phyloP scores from a whole-genome alignment of 2,329 filamentous ascomycete species.

The Fusarium keratoplasticum region DNA sequence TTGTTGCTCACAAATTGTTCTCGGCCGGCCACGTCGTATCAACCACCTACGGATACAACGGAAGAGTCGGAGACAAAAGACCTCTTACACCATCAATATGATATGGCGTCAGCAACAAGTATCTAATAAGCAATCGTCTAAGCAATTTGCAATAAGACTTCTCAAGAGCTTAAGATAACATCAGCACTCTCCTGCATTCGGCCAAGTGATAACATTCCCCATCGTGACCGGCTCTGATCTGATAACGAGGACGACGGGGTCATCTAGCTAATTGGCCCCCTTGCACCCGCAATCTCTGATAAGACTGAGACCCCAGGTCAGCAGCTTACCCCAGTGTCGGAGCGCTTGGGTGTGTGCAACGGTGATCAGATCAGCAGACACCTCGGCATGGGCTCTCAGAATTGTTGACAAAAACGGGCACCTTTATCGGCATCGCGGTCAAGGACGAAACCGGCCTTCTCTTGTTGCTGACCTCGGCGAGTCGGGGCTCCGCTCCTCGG shows the following conservation, averaged over 20 bases:
- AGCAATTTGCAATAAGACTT: neutral
- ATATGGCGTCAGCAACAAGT: slow-evolving; percentile 2
- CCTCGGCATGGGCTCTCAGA: slow-evolving; percentile 6
- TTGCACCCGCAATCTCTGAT: slow-evolving; percentile 1
- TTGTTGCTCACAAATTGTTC: slow-evolving; percentile 1
- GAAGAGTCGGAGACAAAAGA: slow-evolving; percentile 1
- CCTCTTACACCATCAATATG: neutral
- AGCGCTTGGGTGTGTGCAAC: neutral
- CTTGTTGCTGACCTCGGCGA: slow-evolving; percentile 6
- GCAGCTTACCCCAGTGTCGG: slow-evolving; percentile 20
- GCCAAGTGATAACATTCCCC: slow-evolving; percentile 22
- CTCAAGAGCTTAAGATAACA: slow-evolving; percentile 4
- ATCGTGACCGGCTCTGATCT: neutral
- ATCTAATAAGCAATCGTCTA: neutral
- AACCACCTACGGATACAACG: neutral
- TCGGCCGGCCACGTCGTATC: neutral
- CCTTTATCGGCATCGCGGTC: slow-evolving; percentile 2
- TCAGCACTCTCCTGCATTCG: neutral
- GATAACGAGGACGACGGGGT: neutral
- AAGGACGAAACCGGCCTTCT: neutral
- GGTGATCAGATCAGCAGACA: slow-evolving; percentile 33
- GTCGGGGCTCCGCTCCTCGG: slow-evolving; percentile 12
- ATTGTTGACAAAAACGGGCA: neutral
- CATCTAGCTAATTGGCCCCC: neutral
- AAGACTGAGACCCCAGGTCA: slow-evolving; percentile 21